Base-by-base conservation (phyloP, 345 rosid genomes). In the Populus pruinosa region DNA sequence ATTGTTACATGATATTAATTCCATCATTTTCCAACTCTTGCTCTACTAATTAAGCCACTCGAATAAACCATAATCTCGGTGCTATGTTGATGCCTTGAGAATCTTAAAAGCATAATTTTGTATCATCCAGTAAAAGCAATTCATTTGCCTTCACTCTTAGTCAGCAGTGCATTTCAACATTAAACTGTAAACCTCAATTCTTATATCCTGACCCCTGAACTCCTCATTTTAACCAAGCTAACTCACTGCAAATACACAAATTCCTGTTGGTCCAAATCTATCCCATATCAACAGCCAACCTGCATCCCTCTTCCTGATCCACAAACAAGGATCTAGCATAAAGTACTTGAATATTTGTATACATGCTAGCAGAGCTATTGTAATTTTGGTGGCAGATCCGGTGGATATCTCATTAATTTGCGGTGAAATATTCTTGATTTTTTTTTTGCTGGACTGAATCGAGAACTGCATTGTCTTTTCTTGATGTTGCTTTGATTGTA, bases 401-500 rank as follows among this genome's bases (percentile, higher is more conserved):
- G 72, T 25, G 6, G 16, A 8, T 25, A 23, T 38, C 56, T 50
- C n/a, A 33, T 55, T 17, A 20, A 25, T 73, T 73, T 36, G 17
- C 16, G 20, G 6, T 61, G n/a, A 13, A 18, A 49, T 61, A 31
- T 27, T 53, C 68, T 36, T 66, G 13, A 41, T n/a, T n/a, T 61
- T 31, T 18, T 14, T 27, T 67, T 44, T 67, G 55, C 47, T 11
- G 35, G 23, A 20, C 16, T 33, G 67, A 76, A 67, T 10, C 13
- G 35, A 55, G 25, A 73, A 41, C 35, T 81, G 41, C 5, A 68
- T 8, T 73, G 31, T 66, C 47, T 70, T 2, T 49, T 80, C 61
- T 62, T 73, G 25, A 21, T 77, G 6, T 25, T 81, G 6, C 27
- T 77, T 5, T 77, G 8, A 77, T 82, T 83, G 82, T 77, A 92